Evolutionary conservation across 1,284 basidiomycete genomes (phyloP).

Genomic region (Trichosporon asahii): DNA sequence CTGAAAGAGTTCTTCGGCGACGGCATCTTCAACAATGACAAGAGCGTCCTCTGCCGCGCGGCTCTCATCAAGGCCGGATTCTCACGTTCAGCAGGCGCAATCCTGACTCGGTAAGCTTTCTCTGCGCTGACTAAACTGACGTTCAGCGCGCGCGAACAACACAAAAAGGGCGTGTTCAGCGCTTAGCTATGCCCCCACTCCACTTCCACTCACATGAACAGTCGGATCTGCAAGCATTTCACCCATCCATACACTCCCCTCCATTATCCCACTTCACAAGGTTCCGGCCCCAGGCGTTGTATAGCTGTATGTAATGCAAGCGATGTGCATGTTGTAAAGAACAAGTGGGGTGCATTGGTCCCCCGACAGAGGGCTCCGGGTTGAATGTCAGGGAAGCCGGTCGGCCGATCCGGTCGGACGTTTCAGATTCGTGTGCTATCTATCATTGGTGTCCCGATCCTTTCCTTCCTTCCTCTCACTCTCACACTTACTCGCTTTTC

Average conservation of each 20-base stretch:
- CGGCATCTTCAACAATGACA: background rate
- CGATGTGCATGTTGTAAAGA: conserved; percentile 3
- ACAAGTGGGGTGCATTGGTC: too few species aligned
- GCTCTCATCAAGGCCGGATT: background rate
- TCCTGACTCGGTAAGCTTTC: conserved; percentile 5
- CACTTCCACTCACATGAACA: background rate
- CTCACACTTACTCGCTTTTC: too few species aligned
- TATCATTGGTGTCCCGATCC: too few species aligned
- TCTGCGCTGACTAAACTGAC: background rate
- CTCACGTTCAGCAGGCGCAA: background rate
- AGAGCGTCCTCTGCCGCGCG: background rate
- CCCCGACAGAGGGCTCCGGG: too few species aligned
- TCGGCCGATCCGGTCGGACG: background rate
- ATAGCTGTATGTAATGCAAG: background rate
- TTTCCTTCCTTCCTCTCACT: too few species aligned
- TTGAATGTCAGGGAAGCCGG: too few species aligned
- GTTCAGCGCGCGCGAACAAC: background rate
- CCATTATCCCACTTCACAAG: too few species aligned
- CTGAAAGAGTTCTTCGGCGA: background rate
- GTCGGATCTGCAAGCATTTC: background rate
- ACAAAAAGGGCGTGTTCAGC: background rate
- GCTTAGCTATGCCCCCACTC: background rate
- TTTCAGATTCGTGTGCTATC: too few species aligned
- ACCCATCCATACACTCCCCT: too few species aligned
- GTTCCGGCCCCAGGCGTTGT: background rate